Percentiles rank a stretch among this genome's conserved stretches.
phyloP scores from a whole-genome alignment of 202 grass and related monocot genomes.

The Eragrostis tef region DNA sequence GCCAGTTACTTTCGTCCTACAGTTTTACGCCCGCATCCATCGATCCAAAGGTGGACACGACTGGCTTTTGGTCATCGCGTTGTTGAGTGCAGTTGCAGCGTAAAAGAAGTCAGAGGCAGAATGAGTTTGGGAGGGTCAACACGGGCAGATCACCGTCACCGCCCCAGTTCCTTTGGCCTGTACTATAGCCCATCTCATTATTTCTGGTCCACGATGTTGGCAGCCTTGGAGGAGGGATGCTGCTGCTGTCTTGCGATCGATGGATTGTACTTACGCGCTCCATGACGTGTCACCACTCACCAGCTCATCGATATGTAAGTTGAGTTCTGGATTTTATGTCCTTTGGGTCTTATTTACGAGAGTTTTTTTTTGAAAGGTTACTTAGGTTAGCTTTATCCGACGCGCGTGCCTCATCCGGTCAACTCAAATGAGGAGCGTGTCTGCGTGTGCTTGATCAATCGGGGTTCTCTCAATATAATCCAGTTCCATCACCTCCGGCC shows the following conservation, averaged over 20 bases:
- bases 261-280: background rate
- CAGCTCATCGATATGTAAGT: background rate
- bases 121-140: background rate
- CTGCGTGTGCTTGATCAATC: too few species aligned
- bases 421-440: too few species aligned
- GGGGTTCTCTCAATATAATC: too few species aligned
- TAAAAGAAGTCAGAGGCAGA: background rate
- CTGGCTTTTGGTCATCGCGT: background rate
- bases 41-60: background rate
- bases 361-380: too few species aligned
- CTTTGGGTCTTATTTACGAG: background rate
- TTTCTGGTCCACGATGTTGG: constrained; percentile 1
- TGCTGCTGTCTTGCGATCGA: background rate
- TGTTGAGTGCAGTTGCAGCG: background rate
- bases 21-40: background rate
- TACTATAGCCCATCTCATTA: background rate
- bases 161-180: background rate
- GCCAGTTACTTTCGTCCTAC: background rate
- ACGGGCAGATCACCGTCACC: background rate
- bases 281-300: background rate
- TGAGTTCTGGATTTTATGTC: background rate
- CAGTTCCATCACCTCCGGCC: too few species aligned
- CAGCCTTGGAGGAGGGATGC: background rate
- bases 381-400: too few species aligned
- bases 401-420: too few species aligned